These are phyloP conservation scores for Monosporozyma yasuniensis DNA, from an alignment of 805 yeast genomes.

Conservation along the genomic window DNA sequence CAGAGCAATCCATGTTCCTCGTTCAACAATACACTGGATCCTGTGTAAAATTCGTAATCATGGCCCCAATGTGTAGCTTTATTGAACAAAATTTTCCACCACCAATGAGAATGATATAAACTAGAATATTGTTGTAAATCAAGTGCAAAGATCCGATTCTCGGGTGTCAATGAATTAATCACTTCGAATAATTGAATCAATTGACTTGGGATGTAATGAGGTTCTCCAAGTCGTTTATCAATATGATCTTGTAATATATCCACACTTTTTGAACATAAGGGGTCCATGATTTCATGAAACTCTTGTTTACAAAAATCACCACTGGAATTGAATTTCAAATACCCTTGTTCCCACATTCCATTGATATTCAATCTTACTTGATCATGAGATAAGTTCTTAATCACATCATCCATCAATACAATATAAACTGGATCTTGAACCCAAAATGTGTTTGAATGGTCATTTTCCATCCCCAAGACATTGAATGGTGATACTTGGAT, in stretches of 20 bases:
- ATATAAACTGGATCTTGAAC: constrained; percentile 26
- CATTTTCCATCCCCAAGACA: constrained; percentile 3
- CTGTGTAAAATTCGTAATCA: background rate
- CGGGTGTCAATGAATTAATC: constrained; percentile 18
- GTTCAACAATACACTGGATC: background rate
- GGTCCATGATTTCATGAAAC: constrained; percentile 12
- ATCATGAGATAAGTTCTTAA: constrained; percentile 23
- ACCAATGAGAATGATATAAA: background rate
- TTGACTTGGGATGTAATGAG: constrained; percentile 15
- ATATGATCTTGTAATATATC: constrained; percentile 3
- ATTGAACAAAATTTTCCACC: background rate
- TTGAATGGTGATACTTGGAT: constrained; percentile 11
- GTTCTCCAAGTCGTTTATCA: background rate
- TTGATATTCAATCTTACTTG: constrained; percentile 10
- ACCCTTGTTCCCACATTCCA: constrained; percentile 22
- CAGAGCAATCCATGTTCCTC: background rate
- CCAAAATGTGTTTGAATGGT: constrained; percentile 6
- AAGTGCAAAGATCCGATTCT: constrained; percentile 20
- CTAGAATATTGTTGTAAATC: constrained; percentile 14
- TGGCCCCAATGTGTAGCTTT: background rate
- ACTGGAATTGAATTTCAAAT: constrained; percentile 9
- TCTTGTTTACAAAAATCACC: constrained; percentile 2
- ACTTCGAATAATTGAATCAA: constrained; percentile 20
- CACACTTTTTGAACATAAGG: constrained; percentile 19
- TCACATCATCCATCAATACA: constrained; percentile 23